Base-by-base conservation (phyloP, 176 grass and related monocot genomes). In the Eleusine coracana region DNA sequence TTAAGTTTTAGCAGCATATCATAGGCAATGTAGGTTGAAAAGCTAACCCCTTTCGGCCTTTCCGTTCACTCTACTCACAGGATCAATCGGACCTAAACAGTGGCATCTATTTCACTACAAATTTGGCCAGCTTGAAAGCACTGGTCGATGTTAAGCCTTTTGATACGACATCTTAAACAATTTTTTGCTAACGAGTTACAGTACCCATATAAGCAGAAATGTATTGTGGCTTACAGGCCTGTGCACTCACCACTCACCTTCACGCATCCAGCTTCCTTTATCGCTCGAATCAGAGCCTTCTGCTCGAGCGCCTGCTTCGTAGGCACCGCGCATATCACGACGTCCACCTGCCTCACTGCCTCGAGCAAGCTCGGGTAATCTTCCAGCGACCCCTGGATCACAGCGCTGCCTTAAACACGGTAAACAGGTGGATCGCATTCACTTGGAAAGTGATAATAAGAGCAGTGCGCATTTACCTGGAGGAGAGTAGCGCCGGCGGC, bases 201-300 rank as follows among this genome's bases (percentile, higher is more conserved):
- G 25, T 25, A 52, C n/a, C n/a, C 36, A 34, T 17, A 18, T 25
- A 80, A 60, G n/a, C 60, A 23, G 40, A 62, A 23, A 75, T 60
- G 51, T 42, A 29, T 21, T 49, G 44, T 20, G 15, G 78, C 12
- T 44, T 28, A 80, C 0, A 11, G n/a, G 25, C 60, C 7, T 3
- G 58, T 27, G 42, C 46, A 37, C n/a, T 78, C 58, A 88, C 23
- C 49, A 50, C 31, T 82, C 78, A 95, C 96, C 85, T 95, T 93
- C 76, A 98, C 92, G 64, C 91, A 95, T 13, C 77, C 90, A 78
- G 91, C 87, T 83, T 98, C 88, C 85, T 98, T 98, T 66, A 98
- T 92, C 61, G 87, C 96, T 70, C 75, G 87, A 78, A 98, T 86
- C 41, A 95, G 87, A 58, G 76, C 52, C 88, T 84, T 95, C 70